A percentile compares a stretch with the other conserved stretches of the same genome.
phyloP scores from a whole-genome alignment of 2,329 filamentous ascomycete species.

The Acrocalymma vagum region DNA sequence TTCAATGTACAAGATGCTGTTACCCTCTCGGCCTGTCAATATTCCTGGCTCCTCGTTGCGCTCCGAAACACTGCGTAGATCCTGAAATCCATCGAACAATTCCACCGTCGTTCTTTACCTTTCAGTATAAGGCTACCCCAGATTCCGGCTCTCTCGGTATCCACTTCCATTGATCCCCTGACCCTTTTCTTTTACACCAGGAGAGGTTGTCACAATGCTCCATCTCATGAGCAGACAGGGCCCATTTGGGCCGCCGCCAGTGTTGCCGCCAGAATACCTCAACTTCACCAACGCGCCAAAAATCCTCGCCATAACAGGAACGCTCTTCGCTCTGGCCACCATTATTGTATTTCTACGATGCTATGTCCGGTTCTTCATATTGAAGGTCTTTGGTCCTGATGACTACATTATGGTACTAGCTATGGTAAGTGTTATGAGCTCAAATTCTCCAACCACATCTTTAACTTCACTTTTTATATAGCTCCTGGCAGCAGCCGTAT shows the following conservation, averaged over 20 bases:
- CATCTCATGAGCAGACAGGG: constrained; percentile 21
- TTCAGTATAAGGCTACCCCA: too few relatives aligned
- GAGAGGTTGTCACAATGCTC: constrained; percentile 13
- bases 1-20: too few relatives aligned
- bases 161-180: too few relatives aligned
- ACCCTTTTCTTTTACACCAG: constrained; percentile 10
- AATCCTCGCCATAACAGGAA: constrained; percentile 53
- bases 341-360: constrained; percentile 52
- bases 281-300: constrained; percentile 45
- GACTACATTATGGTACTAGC: constrained; percentile 57
- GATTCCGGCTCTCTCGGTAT: too few relatives aligned
- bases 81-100: too few relatives aligned
- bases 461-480: constrained; percentile 9
- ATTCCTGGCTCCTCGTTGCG: neutral
- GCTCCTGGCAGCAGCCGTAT: constrained; percentile 23
- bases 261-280: constrained; percentile 35
- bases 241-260: neutral
- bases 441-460: too few relatives aligned
- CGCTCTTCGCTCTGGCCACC: constrained; percentile 49
- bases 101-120: too few relatives aligned
- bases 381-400: constrained; percentile 59
- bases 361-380: constrained; percentile 57
- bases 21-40: constrained; percentile 11
- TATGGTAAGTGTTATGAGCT: constrained; percentile 50
- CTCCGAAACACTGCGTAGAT: neutral